Base-by-base conservation (phyloP, 768 basidiomycete genomes). In the Cubamyces lactineus region DNA sequence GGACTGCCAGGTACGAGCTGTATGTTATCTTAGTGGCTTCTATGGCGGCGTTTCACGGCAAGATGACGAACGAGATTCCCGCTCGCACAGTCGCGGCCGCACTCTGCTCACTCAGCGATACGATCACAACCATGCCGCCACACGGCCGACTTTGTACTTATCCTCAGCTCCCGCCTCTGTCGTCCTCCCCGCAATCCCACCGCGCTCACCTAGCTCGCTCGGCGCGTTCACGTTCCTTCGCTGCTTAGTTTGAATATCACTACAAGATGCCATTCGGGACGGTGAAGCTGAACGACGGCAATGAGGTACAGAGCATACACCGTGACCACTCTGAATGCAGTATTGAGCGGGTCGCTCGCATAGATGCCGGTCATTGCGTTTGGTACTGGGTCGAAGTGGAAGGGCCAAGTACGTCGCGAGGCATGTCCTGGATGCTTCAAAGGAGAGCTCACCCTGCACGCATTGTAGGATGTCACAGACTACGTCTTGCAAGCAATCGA, bases 291-390 rank as follows among this genome's bases (percentile, higher is more conserved):
- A 77, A 77, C 57, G 76, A 78, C 55, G 78, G 78, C 54, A 73
- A 67, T 48, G 59, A 74, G 73, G 77, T 76, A 24, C 26, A 26
- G 64, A 39, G 3, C 19, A 26, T 24, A 7, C 2, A 11, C 34
- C 34, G 34, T 9, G 34, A 11, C 5, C 34, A 11, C 6, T 1
- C 34, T 21, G 19, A 8, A 7, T 38, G 39, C 8, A 46, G 13
- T n/a, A 19, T 21, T 40, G 16, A 26, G 21, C 26, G 40, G 7
- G 9, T 42, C n/a, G 54, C 28, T 57, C 28, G 9, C 11, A 5
- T 43, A 87, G 84, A 82, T 89, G 47, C 87, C 87, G 13, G 71
- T 74, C 17, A 83, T 89, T 57, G 87, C 86, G 0, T 88, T 81
- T 71, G 87, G 87, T 1, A 83, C 86, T 0, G 86, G 86, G 7